Evolutionary conservation across 1,284 basidiomycete species (phyloP).

Genomic region (Xanthoconium separans): DNA sequence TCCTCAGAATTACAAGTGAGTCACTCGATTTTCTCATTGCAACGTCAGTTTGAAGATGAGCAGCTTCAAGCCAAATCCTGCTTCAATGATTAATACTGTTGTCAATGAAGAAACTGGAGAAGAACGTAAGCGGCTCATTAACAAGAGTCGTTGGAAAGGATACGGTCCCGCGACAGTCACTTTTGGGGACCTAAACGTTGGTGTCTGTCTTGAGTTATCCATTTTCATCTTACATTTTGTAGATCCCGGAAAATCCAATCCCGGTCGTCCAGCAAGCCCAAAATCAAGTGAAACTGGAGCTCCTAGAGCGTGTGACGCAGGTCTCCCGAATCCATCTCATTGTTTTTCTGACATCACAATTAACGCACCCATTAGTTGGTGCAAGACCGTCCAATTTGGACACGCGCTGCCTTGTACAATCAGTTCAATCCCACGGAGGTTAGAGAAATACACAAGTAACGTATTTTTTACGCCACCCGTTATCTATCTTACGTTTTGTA

Average conservation of each 20-base stretch:
- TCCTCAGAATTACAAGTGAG: constrained; percentile 75
- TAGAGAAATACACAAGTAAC: constrained; percentile 71
- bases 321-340: constrained; percentile 38
- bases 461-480: neutral
- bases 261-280: constrained; percentile 53
- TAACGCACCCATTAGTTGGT: constrained; percentile 48
- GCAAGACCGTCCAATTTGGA: constrained; percentile 84
- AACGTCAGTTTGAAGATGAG: neutral
- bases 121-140: constrained; percentile 77
- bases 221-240: constrained; percentile 3
- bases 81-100: constrained; percentile 64
- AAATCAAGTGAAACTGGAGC: constrained; percentile 53
- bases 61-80: constrained; percentile 77
- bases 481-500: constrained; percentile 28
- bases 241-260: constrained; percentile 71
- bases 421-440: constrained; percentile 73
- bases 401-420: constrained; percentile 79
- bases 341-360: neutral
- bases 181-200: constrained; percentile 61
- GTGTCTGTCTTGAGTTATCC: constrained; percentile 9
- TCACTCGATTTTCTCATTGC: neutral
- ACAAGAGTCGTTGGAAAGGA: constrained; percentile 77
- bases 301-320: constrained; percentile 59
- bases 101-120: constrained; percentile 76
- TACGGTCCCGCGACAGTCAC: constrained; percentile 69